These are phyloP conservation scores for Phyllachora maydis DNA, from an alignment of 2,329 filamentous ascomycete genomes.

Conservation along the genomic window DNA sequence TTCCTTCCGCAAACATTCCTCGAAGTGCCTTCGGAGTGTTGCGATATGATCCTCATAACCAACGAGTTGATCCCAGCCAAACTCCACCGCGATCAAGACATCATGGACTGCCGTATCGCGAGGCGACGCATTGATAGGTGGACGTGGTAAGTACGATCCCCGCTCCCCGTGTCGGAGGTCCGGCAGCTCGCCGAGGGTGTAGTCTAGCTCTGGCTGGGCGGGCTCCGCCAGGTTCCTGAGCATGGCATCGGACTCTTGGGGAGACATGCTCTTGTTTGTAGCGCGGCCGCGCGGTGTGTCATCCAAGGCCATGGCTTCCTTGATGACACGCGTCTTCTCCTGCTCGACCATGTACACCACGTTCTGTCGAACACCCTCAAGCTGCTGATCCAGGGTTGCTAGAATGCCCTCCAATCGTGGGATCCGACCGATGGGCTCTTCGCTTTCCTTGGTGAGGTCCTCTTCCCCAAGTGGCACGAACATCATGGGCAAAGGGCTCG, in stretches of 20 bases:
- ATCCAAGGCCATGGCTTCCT: slow-evolving; percentile 5
- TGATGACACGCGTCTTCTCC: slow-evolving; percentile 11
- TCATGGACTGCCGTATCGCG: slow-evolving; percentile 5
- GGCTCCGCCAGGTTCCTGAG: slow-evolving; percentile 9
- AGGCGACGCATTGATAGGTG: slow-evolving; percentile 2
- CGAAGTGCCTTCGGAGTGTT: slow-evolving; percentile 4
- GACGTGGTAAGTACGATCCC: no score
- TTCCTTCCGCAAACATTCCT: slow-evolving; percentile 8
- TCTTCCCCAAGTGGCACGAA: slow-evolving; percentile 13
- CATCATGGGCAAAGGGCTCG: slow-evolving; percentile 9
- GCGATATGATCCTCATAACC: slow-evolving; percentile 8
- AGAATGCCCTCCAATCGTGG: slow-evolving; percentile 11
- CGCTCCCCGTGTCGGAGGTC: background rate
- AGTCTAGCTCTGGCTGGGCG: slow-evolving; percentile 5
- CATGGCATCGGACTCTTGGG: slow-evolving; percentile 8
- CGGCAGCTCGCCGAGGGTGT: slow-evolving; percentile 6
- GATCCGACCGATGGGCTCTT: slow-evolving; percentile 8
- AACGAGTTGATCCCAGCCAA: slow-evolving; percentile 4
- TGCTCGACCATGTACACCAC: slow-evolving; percentile 12
- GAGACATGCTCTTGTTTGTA: slow-evolving; percentile 2
- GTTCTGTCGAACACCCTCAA: slow-evolving; percentile 10
- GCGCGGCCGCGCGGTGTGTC: slow-evolving; percentile 1
- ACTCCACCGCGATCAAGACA: slow-evolving; percentile 4
- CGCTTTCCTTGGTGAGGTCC: slow-evolving; percentile 10
- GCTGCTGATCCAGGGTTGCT: slow-evolving; percentile 11